These are phyloP conservation scores for Ogataea pignaliae DNA, from an alignment of 805 yeast species.

Conservation along the genomic window DNA sequence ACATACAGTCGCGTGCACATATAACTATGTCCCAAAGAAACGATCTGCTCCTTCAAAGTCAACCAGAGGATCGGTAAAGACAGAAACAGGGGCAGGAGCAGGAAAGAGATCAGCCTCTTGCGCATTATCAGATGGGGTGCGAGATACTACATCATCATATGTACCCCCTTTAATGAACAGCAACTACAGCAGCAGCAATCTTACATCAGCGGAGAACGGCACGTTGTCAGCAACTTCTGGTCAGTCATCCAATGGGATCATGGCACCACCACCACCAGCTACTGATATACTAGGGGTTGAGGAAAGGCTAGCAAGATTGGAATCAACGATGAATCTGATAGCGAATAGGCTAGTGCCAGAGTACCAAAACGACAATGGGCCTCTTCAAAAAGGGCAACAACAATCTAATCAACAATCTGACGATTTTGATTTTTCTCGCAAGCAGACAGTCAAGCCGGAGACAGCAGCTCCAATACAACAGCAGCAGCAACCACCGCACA, in stretches of 20 bases:
- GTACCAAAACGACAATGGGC: too few species aligned
- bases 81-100: neutral
- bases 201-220: too few species aligned
- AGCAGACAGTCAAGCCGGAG: too few species aligned
- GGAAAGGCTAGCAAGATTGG: constrained; percentile 30
- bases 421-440: too few species aligned
- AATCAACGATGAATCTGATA: constrained; percentile 28
- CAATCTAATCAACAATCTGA: too few species aligned
- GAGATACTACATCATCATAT: too few species aligned
- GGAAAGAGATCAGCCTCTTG: neutral
- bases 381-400: too few species aligned
- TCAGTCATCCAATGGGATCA: too few species aligned
- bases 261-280: neutral
- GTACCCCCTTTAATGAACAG: too few species aligned
- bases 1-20: constrained; percentile 33
- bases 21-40: constrained; percentile 30
- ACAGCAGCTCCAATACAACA: neutral
- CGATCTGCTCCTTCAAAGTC: constrained; percentile 11
- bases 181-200: too few species aligned
- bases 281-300: constrained; percentile 17
- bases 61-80: neutral
- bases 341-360: constrained; percentile 18
- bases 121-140: neutral
- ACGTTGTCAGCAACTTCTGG: too few species aligned
- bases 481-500: neutral